phyloP scores from a whole-genome alignment of 2,329 filamentous ascomycete species.

The Microsporum canis region DNA sequence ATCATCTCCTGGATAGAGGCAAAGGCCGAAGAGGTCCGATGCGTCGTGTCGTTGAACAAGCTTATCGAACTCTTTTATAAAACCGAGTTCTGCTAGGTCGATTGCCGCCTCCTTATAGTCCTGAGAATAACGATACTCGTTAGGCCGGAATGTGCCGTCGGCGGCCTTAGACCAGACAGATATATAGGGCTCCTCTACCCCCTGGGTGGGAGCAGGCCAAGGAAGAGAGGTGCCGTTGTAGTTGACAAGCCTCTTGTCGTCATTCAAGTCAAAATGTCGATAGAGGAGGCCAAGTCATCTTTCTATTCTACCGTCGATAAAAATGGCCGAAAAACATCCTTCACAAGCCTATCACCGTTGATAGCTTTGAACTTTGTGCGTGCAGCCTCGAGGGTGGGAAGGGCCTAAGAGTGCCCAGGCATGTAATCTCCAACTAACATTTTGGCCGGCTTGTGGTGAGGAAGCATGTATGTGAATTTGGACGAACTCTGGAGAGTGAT shows the following conservation, averaged over 20 bases:
- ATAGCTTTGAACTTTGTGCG: not conserved
- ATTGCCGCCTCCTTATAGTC: not conserved
- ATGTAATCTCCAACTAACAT: not conserved
- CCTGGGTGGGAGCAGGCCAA: slow-evolving; percentile 1
- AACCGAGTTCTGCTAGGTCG: slow-evolving; percentile 2
- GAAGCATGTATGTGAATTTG: too few relatives aligned
- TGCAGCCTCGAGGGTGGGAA: slow-evolving; percentile 4
- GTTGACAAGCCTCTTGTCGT: slow-evolving; percentile 4
- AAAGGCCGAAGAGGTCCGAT: slow-evolving; percentile 6
- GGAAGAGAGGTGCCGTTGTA: slow-evolving; percentile 7
- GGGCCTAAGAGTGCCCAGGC: not conserved
- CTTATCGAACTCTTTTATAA: slow-evolving; percentile 6
- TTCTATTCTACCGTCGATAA: slow-evolving; percentile 8
- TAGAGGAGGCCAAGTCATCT: slow-evolving; percentile 3
- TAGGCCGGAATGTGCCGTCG: slow-evolving; percentile 3
- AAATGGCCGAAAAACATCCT: slow-evolving; percentile 6
- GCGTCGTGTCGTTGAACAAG: slow-evolving; percentile 2
- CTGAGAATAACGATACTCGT: slow-evolving; percentile 4
- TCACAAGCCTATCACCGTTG: not conserved
- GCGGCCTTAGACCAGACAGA: slow-evolving; percentile 3
- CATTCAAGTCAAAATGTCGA: slow-evolving; percentile 5
- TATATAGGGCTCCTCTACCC: not conserved
- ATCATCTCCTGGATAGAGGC: slow-evolving; percentile 7
- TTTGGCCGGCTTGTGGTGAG: not conserved
- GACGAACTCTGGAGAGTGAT: too few relatives aligned